Evolutionary conservation across 2,329 filamentous ascomycete species (phyloP).

Genomic region (Epichloe aotearoae): DNA sequence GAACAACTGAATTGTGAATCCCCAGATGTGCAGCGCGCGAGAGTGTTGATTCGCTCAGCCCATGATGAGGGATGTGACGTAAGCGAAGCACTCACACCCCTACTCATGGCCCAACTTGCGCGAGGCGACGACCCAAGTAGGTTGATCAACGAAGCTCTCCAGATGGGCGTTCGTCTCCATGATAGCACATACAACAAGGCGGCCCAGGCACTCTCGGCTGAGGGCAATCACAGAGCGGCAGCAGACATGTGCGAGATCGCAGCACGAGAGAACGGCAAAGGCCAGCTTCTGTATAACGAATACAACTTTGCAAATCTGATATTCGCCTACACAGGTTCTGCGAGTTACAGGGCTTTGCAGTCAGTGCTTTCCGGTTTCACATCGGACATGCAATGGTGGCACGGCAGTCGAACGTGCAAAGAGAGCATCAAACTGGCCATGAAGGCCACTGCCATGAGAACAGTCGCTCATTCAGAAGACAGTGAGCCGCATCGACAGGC

Average conservation of each 20-base stretch:
- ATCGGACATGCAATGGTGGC: conserved; percentile 21
- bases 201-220: conserved; percentile 16
- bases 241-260: conserved; percentile 22
- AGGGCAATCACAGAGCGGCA: conserved; percentile 18
- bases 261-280: conserved; percentile 22
- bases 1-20: conserved; percentile 25
- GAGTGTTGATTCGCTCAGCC: conserved; percentile 26
- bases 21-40: conserved; percentile 18
- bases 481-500: conserved; percentile 12
- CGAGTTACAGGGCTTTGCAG: conserved; percentile 18
- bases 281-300: conserved; percentile 22
- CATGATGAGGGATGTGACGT: conserved; percentile 29
- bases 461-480: conserved; percentile 5
- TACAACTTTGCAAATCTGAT: conserved; percentile 26
- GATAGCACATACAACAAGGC: conserved; percentile 25
- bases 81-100: conserved; percentile 23
- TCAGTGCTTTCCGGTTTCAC: conserved; percentile 19
- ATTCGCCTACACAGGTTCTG: conserved; percentile 19
- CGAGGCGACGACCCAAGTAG: conserved; percentile 15
- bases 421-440: conserved; percentile 25
- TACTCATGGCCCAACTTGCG: conserved; percentile 25
- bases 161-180: conserved; percentile 18
- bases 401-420: conserved; percentile 23
- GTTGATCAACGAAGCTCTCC: conserved; percentile 16
- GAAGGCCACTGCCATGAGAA: conserved; percentile 19